A percentile compares a stretch with the other conserved stretches of the same genome.
Evolutionary conservation across 2,329 filamentous ascomycete species (phyloP).

Genomic region (Neurospora crassa): DNA sequence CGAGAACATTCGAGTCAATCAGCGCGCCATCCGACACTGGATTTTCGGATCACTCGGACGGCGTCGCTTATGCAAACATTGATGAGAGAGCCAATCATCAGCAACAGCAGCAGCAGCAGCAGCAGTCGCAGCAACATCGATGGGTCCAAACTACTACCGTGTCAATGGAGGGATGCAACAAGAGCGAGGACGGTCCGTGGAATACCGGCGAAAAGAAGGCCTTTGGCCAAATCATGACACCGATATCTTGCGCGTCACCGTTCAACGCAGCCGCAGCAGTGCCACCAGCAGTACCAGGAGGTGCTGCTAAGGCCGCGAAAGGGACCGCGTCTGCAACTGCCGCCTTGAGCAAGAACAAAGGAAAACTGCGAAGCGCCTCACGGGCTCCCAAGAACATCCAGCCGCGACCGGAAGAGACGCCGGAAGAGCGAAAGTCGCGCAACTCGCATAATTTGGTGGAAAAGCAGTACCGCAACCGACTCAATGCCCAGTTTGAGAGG

Average conservation of each 20-base stretch:
- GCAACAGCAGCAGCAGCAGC: background rate
- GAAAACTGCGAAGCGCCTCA: constrained; percentile 22
- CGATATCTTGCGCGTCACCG: background rate
- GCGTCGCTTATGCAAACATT: background rate
- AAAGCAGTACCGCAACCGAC: constrained; percentile 25
- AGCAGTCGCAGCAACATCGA: background rate
- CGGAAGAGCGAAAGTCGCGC: constrained; percentile 21
- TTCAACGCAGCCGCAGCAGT: background rate
- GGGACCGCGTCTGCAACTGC: background rate
- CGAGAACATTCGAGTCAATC: background rate
- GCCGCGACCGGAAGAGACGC: constrained; percentile 17
- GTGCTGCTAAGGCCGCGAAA: background rate
- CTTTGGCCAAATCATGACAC: background rate
- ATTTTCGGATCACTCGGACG: background rate
- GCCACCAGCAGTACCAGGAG: background rate
- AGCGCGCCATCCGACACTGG: background rate
- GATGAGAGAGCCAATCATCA: background rate
- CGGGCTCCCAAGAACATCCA: constrained; percentile 22
- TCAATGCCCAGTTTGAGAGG: constrained; percentile 24
- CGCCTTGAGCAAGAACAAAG: background rate
- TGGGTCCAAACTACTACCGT: background rate
- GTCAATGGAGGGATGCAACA: background rate
- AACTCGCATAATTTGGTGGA: constrained; percentile 26
- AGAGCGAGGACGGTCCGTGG: background rate
- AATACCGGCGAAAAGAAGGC: background rate